These are phyloP conservation scores for Cajanus cajan DNA, from an alignment of 306 rosid genomes.

Conservation along the genomic window DNA sequence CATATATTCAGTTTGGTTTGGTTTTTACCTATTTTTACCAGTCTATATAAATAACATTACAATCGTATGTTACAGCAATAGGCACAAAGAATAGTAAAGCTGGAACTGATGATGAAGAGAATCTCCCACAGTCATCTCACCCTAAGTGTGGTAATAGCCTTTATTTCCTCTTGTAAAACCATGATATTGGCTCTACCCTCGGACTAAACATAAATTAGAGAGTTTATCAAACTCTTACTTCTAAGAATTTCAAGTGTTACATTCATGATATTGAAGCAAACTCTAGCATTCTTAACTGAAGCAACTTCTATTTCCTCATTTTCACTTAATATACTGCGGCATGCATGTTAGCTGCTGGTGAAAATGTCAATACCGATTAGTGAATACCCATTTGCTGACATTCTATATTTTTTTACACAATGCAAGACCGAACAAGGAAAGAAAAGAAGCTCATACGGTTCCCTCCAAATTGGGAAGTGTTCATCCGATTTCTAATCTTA, in stretches of 20 bases:
- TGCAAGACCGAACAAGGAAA: background rate
- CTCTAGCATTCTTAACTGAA: background rate
- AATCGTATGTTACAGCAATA: background rate
- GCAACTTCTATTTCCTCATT: background rate
- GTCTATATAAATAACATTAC: background rate
- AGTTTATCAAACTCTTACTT: background rate
- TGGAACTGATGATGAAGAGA: slow-evolving; percentile 25
- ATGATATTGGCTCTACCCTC: slow-evolving; percentile 1
- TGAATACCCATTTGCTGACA: background rate
- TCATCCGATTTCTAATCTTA: background rate
- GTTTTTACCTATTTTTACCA: too few relatives aligned
- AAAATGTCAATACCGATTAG: background rate
- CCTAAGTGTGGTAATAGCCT: background rate
- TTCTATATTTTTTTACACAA: background rate
- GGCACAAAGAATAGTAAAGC: background rate
- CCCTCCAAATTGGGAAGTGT: slow-evolving; percentile 32
- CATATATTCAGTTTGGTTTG: background rate
- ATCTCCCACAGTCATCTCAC: background rate
- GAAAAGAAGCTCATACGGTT: background rate
- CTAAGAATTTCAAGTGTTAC: background rate
- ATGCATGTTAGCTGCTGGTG: background rate
- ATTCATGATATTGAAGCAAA: background rate
- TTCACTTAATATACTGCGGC: background rate
- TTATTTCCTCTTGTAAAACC: background rate
- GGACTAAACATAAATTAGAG: background rate